Evolutionary conservation across 306 rosid genomes (phyloP).

Genomic region (Prunus mongolica): DNA sequence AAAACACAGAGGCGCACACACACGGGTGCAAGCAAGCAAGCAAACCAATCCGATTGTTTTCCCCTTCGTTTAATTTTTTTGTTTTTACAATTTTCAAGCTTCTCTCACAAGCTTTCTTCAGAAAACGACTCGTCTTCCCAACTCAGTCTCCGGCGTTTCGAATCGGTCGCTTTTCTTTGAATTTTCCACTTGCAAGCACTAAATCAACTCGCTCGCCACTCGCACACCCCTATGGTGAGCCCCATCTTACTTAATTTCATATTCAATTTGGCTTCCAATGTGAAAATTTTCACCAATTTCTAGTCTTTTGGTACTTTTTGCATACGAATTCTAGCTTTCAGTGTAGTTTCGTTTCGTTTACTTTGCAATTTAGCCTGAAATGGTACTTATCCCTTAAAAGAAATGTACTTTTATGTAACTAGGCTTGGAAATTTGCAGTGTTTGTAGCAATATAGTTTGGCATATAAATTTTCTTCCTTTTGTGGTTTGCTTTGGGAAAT

Average conservation of each 20-base stretch:
- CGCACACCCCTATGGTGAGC: constrained; percentile 61
- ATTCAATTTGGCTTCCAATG: background rate
- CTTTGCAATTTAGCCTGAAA: constrained; percentile 13
- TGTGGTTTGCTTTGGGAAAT: constrained; percentile 1
- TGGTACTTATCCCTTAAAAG: constrained; percentile 11
- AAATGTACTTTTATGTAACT: constrained; percentile 5
- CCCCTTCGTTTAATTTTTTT: background rate
- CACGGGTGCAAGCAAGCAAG: background rate
- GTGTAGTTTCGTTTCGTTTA: background rate
- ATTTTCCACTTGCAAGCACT: constrained; percentile 30
- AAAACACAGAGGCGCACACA: background rate
- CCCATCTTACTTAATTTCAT: background rate
- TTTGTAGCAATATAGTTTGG: background rate
- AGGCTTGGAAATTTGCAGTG: constrained; percentile 6
- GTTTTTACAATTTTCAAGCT: background rate
- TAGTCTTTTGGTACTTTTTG: background rate
- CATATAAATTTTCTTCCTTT: constrained; percentile 8
- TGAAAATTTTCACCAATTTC: background rate
- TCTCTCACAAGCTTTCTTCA: background rate
- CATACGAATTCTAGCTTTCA: background rate
- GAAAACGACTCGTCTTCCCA: constrained; percentile 13
- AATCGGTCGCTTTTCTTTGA: constrained; percentile 29
- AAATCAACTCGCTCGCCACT: constrained; percentile 43
- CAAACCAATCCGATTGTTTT: constrained; percentile 10
- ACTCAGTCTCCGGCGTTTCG: constrained; percentile 17